Evolutionary conservation across 371 early-diverging fungal genomes (phyloP).

Genomic region (Apophysomyces elegans): DNA sequence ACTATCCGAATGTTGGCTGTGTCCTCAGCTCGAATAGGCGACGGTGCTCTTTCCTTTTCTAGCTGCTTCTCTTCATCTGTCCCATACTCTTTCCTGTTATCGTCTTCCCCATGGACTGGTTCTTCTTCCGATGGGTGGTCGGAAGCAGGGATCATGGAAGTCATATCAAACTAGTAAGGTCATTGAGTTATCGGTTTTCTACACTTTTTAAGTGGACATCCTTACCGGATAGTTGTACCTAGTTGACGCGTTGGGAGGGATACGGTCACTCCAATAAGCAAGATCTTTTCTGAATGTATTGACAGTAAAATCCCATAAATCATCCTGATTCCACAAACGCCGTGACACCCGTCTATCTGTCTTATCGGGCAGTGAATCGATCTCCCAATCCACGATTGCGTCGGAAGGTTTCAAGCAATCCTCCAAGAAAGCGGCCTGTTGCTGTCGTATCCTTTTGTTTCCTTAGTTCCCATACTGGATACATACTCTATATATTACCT

Average conservation of each 20-base stretch:
- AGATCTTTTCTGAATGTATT: conserved; percentile 30
- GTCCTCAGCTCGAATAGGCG: not conserved
- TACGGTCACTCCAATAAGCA: conserved; percentile 31
- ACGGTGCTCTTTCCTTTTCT: not conserved
- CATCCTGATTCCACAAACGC: conserved; percentile 21
- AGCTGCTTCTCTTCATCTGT: not conserved
- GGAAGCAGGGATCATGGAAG: not conserved
- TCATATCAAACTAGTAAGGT: not conserved
- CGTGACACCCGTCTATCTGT: conserved; percentile 13
- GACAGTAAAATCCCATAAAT: conserved; percentile 32
- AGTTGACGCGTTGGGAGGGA: conserved; percentile 37
- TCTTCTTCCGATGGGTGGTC: not conserved
- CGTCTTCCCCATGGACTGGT: not conserved
- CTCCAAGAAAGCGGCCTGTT: conserved; percentile 25
- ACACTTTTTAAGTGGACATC: conserved; percentile 2
- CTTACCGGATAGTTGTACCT: conserved; percentile 3
- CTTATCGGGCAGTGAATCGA: conserved; percentile 36
- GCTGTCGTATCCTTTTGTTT: conserved; percentile 17
- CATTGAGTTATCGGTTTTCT: conserved; percentile 9
- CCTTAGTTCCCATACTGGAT: not conserved
- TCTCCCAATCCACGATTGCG: conserved; percentile 26
- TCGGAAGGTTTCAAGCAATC: conserved; percentile 16
- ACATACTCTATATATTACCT: not conserved
- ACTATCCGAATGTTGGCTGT: not conserved
- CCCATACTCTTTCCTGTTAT: not conserved